Evolutionary conservation across 257 asterid genomes (phyloP), one percentile per base, ranked within the genome.

Genomic region (Scutellaria barbata): DNA sequence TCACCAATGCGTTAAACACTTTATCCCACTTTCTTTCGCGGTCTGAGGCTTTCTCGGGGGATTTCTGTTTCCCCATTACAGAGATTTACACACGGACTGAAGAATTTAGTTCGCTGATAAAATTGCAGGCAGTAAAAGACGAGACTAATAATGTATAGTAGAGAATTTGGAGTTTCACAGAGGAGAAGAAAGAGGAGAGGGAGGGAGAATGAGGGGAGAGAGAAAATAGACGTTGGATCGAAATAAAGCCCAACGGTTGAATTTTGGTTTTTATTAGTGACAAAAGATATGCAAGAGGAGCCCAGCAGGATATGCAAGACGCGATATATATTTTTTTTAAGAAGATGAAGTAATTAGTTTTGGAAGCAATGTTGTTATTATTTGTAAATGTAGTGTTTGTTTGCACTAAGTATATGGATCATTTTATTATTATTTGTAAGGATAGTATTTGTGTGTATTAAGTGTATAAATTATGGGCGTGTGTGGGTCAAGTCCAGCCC

Each of bases 21-120:
- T 70, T 81, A 55, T 66, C 71, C 96, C 95, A 85, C 2, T 83
- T 89, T 20, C 72, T 82, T 25, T 82, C 83, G 37, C 86, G 86
- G 59, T 72, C 81, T 4, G 86, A 65, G 10, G 76, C 73, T 47
- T 60, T 74, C 12, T 33, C 75, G 5, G 80, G 7, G 30, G 73
- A 61, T 76, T 66, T 76, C 13, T 83, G 76, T 69, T 80, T 82
- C 76, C 72, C 90, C 98, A 93, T 93, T 52, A 78, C 66, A 18
- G 69, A 72, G 8, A 35, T 70, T 51, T 18, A 22, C 25, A 22
- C 25, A 22, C 1, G 25, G 25, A 22, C 25, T 22, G 17, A 41
- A 12, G 37, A 12, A 65, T 13, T 37, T 25, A 39, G n/a, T 14
- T 3, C 39, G 13, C 11, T 10, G 68, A 57, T 41, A 1, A 18